Evolutionary conservation across 73 alveolate species (phyloP), one percentile per base, ranked within the genome.

Genomic region (Paramecium octaurelia): DNA sequence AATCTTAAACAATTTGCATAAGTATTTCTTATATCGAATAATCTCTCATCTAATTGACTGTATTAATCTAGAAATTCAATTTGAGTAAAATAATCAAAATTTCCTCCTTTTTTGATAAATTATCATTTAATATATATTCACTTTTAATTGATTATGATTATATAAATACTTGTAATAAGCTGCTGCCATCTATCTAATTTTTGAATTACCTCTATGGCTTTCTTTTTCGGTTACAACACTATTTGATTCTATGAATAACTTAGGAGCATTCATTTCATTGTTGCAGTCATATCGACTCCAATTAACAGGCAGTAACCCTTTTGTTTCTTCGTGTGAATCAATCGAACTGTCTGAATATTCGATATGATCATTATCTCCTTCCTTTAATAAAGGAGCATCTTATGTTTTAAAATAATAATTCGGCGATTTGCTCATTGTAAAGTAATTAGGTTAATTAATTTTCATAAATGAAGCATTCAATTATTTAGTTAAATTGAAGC

Each of bases 381-480:
- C 84, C 24, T 64, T 64, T 24, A 64, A 64, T 64, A 11, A 31
- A 31, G 50, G 42, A 31, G 42, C 50, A 23, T 64, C 84, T 31
- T 64, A 31, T 21, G 14, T 31, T 14, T 64, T 8, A 64, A 64
- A 64, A 64, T 64, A 64, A 31, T 31, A 27, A 31, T 64, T 64
- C 2, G 50, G 46, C 12, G 42, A 31, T 64, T 27, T 31, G 31
- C 42, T 64, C 84, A 64, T 64, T 24, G 84, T 27, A 27, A 34
- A 64, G 23, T 34, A 31, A 64, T 64, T 64, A 64, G 84, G 84
- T 31, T 23, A 31, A 64, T 64, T 64, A 64, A 64, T 64, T 64
- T 64, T 64, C 84, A 64, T 64, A 64, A 64, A 64, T 27, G 84
- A 64, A 64, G 84, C 84, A 64, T 64, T 64, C 46, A 64, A 64